Conservation (phyloP, 1,284 basidiomycete species). For the Malassezia slooffiae region DNA sequence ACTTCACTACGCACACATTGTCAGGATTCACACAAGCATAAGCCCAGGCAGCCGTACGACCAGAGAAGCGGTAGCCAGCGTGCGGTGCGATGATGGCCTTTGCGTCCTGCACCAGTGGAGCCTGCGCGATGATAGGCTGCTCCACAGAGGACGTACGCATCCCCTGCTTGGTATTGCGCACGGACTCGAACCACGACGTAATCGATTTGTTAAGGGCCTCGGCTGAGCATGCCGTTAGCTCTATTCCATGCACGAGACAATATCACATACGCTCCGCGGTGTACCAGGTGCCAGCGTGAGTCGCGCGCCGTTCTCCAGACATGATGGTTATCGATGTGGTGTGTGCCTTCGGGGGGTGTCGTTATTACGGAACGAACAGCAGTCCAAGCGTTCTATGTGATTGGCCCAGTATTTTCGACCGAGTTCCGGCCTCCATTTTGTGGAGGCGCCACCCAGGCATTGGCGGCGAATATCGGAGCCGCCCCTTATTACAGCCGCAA, state of each 20-base stretch:
- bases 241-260: too few relatives aligned
- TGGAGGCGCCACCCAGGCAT: too few relatives aligned
- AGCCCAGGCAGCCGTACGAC: conserved; percentile 86
- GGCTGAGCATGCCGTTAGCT: not conserved
- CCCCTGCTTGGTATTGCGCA: too few relatives aligned
- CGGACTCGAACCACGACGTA: not conserved
- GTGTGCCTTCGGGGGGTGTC: too few relatives aligned
- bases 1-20: conserved; percentile 65
- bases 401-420: too few relatives aligned
- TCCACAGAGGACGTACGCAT: too few relatives aligned
- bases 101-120: conserved; percentile 50
- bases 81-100: conserved; percentile 96
- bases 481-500: too few relatives aligned
- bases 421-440: too few relatives aligned
- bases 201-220: not conserved
- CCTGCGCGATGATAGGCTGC: conserved; percentile 3
- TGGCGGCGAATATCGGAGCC: too few relatives aligned
- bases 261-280: conserved; percentile 5
- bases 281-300: conserved; percentile 16
- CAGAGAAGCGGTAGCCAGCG: conserved; percentile 90
- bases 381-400: too few relatives aligned
- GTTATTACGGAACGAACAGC: too few relatives aligned
- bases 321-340: not conserved
- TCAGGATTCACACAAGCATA: conserved; percentile 75
- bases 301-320: conserved; percentile 1